phyloP scores from a whole-genome alignment of 345 rosid genomes.

The Pugionium dolabratum region DNA sequence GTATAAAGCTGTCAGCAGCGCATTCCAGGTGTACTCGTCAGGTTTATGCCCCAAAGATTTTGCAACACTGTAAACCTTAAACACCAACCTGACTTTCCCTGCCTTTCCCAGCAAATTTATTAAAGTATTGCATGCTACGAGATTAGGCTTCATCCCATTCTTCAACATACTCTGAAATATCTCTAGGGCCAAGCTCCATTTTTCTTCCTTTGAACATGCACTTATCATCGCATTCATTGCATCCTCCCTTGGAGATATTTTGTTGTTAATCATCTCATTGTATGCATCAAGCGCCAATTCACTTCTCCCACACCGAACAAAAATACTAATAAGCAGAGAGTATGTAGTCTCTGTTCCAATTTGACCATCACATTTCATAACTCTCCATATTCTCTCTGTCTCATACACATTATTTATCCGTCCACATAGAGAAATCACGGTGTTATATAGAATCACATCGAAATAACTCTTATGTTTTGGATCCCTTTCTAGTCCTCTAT shows the following conservation, averaged over 20 bases:
- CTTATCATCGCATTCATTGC: conserved; percentile 60
- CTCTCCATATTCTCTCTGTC: conserved; percentile 64
- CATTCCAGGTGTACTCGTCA: conserved; percentile 79
- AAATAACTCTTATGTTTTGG: conserved; percentile 41
- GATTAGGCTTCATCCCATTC: conserved; percentile 55
- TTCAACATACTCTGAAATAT: conserved; percentile 59
- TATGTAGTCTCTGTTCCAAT: conserved; percentile 65
- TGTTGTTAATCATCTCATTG: conserved; percentile 58
- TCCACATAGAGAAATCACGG: conserved; percentile 69
- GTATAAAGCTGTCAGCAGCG: conserved; percentile 61
- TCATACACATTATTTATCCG: conserved; percentile 52
- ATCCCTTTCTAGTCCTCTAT: conserved; percentile 49
- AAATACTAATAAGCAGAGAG: conserved; percentile 64
- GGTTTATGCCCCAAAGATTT: conserved; percentile 60
- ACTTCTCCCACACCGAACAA: conserved; percentile 59
- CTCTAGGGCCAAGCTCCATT: conserved; percentile 57
- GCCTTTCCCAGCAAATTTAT: conserved; percentile 71
- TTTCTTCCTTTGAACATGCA: conserved; percentile 62
- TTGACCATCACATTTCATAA: conserved; percentile 58
- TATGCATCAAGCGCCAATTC: conserved; percentile 75
- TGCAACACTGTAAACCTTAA: conserved; percentile 51
- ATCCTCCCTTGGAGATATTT: conserved; percentile 54
- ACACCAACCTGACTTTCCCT: conserved; percentile 58
- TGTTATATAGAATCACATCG: conserved; percentile 74
- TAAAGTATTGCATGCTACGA: conserved; percentile 65